A percentile compares a stretch with the other conserved stretches of the same genome.
phyloP scores from a whole-genome alignment of 1,284 basidiomycete genomes.

The Ceratobasidium papillatum region DNA sequence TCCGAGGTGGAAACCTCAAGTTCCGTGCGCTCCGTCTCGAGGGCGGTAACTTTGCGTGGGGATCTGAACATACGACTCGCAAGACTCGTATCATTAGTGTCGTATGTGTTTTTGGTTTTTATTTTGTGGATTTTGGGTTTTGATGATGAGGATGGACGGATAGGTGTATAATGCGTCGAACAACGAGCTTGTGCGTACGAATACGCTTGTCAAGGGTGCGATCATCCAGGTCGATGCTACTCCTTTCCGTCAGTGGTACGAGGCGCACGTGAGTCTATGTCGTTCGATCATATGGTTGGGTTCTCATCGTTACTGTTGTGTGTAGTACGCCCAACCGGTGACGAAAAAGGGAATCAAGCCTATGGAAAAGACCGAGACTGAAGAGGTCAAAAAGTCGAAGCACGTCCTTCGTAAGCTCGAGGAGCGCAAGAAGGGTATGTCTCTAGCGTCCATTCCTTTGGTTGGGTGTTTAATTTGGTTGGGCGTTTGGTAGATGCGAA shows the following conservation, averaged over 20 bases:
- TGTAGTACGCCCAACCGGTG: conserved; percentile 88
- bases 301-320: not conserved
- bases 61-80: conserved; percentile 86
- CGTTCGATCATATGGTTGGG: not conserved
- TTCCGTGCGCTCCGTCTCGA: conserved; percentile 94
- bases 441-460: not conserved
- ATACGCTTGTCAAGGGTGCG: conserved; percentile 94
- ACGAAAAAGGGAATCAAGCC: conserved; percentile 83
- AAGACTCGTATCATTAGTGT: conserved; percentile 96
- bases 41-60: conserved; percentile 96
- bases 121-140: conserved; percentile 10
- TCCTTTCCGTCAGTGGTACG: conserved; percentile 98
- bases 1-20: conserved; percentile 93
- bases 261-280: conserved; percentile 79
- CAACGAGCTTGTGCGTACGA: conserved; percentile 98
- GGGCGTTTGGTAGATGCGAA: conserved; percentile 71
- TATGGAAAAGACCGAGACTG: conserved; percentile 58
- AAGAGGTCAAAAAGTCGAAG: conserved; percentile 83
- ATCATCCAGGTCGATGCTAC: conserved; percentile 96
- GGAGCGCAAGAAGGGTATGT: conserved; percentile 85
- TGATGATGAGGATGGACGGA: not conserved
- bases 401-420: conserved; percentile 86
- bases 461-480: conserved; percentile 19
- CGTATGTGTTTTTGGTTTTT: conserved; percentile 63
- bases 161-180: conserved; percentile 98